Evolutionary conservation across 257 asterid genomes (phyloP).

Genomic region (Lycium barbarum): DNA sequence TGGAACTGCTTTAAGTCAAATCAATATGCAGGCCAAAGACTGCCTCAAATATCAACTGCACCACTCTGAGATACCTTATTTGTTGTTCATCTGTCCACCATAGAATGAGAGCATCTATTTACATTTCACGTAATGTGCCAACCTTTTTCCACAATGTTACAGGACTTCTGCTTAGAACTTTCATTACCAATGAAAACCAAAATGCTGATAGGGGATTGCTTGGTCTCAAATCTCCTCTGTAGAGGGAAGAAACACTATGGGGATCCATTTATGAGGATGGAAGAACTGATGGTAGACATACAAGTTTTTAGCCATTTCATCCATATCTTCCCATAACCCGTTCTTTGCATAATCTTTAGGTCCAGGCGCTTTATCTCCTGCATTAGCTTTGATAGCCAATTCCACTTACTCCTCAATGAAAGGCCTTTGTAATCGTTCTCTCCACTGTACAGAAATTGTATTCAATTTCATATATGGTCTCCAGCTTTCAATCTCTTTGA

Average conservation of each 20-base stretch:
- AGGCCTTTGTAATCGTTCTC: too few relatives aligned
- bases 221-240: not conserved
- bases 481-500: too few relatives aligned
- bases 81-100: not conserved
- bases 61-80: not conserved
- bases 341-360: not conserved
- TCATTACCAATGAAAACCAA: not conserved
- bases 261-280: constrained; percentile 8
- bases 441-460: too few relatives aligned
- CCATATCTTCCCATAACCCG: not conserved
- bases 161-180: too few relatives aligned
- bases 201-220: not conserved
- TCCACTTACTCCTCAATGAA: too few relatives aligned
- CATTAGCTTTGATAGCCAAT: too few relatives aligned
- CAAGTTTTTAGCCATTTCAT: not conserved
- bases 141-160: too few relatives aligned
- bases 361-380: too few relatives aligned
- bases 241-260: not conserved
- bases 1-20: not conserved
- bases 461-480: too few relatives aligned
- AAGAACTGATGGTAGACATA: not conserved
- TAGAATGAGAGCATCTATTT: not conserved
- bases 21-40: not conserved
- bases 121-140: too few relatives aligned
- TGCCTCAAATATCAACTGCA: not conserved